Conservation (phyloP, 179 eudicot species). For the Spergularia azorica region DNA sequence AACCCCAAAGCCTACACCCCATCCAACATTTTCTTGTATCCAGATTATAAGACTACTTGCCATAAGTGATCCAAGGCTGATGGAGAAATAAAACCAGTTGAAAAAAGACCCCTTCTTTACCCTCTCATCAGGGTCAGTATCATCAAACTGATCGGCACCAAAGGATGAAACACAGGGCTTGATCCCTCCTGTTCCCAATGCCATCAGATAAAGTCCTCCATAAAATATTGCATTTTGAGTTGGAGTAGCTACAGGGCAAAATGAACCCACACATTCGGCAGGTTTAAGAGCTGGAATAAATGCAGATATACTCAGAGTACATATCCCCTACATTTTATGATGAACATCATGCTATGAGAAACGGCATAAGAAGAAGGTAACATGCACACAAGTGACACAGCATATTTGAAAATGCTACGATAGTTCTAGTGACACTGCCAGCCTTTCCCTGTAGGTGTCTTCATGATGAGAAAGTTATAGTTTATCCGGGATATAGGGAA, state of each 20-base stretch:
- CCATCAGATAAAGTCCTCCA: slow-evolving; percentile 61
- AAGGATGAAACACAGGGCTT: slow-evolving; percentile 71
- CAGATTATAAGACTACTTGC: slow-evolving; percentile 61
- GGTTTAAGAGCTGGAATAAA: slow-evolving; percentile 53
- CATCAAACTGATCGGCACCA: slow-evolving; percentile 82
- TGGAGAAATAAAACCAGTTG: slow-evolving; percentile 69
- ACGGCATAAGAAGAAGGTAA: neutral
- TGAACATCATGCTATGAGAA: slow-evolving; percentile 6
- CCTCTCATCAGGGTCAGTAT: slow-evolving; percentile 58
- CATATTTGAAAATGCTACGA: neutral
- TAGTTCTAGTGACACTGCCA: neutral
- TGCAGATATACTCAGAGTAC: slow-evolving; percentile 62
- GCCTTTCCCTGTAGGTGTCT: neutral
- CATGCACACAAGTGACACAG: neutral
- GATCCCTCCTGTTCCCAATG: slow-evolving; percentile 75
- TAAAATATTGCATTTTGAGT: slow-evolving; percentile 54
- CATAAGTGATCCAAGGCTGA: slow-evolving; percentile 61
- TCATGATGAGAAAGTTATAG: neutral
- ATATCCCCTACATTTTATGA: slow-evolving; percentile 51
- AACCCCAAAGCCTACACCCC: slow-evolving; percentile 69
- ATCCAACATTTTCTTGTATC: slow-evolving; percentile 63
- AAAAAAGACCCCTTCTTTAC: slow-evolving; percentile 64
- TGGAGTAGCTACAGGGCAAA: slow-evolving; percentile 62
- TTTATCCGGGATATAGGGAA: no score
- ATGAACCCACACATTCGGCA: slow-evolving; percentile 49